Evolutionary conservation across 179 eudicot genomes (phyloP).

Genomic region (Beta corolliflora): DNA sequence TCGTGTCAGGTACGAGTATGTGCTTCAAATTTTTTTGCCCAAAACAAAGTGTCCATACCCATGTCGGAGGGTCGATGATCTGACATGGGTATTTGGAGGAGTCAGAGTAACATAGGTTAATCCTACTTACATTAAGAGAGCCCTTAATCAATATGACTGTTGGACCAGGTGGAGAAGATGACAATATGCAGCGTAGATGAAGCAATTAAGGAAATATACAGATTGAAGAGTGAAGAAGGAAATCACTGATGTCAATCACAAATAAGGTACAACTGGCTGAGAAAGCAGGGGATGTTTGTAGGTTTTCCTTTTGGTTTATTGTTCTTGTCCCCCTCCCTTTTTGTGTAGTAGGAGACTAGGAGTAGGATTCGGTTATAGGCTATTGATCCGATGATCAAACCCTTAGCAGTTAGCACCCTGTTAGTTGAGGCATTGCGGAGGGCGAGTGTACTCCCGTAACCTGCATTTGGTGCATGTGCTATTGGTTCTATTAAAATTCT

Average conservation of each 20-base stretch:
- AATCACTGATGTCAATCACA: constrained; percentile 11
- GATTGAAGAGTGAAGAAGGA: constrained; percentile 37
- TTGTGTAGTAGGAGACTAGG: not conserved
- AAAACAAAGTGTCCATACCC: too few species aligned
- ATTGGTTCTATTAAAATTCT: constrained; percentile 16
- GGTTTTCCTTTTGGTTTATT: not conserved
- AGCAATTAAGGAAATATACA: constrained; percentile 67
- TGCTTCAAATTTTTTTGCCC: too few species aligned
- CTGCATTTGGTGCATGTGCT: constrained; percentile 2
- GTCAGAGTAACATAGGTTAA: not conserved
- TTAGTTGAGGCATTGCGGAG: not conserved
- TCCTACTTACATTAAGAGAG: not conserved
- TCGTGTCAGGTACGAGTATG: too few species aligned
- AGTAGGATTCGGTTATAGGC: not conserved
- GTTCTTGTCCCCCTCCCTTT: not conserved
- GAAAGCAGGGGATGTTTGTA: not conserved
- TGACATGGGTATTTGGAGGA: too few species aligned
- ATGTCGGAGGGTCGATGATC: too few species aligned
- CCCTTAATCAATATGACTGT: not conserved
- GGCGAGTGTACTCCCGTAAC: not conserved
- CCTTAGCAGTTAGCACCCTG: not conserved
- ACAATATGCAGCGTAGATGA: constrained; percentile 57
- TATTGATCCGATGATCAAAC: not conserved
- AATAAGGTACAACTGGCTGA: not conserved
- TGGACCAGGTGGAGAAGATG: constrained; percentile 80